Evolutionary conservation across 257 asterid species (phyloP), one percentile per base, ranked within the genome.

Genomic region (Vinca minor): DNA sequence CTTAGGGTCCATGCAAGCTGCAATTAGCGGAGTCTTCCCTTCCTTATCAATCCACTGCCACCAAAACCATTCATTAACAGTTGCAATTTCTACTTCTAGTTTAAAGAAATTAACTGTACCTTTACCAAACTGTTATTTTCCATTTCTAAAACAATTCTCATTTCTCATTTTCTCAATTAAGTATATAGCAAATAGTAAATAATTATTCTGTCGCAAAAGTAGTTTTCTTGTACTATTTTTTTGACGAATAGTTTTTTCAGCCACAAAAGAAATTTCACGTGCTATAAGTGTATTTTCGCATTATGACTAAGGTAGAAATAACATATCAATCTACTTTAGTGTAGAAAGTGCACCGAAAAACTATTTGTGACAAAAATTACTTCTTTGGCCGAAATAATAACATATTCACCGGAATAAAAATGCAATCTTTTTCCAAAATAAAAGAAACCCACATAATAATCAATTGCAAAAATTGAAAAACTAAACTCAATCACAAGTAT

Each of bases 1-100:
- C 78, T 68, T 67, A 0, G 79, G 87, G 66, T 82, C 83, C 92
- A 84, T 83, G 77, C 97, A 85, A 56, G 99, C 97, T 47, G 71
- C 81, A 62, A 87, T 82, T 56, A 93, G 67, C 0, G 99, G 97
- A 20, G 99, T 89, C 86, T 87, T 93, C 73, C 91, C 92, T 79
- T 86, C 95, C 28, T 58, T 81, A 74, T 93, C 96, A 35, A 76
- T 68, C 97, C 98, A 93, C 98, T 93, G 85, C 74, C 69, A 59
- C 64, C 28, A 62, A 48, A 48, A 12, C 21, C 20, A 63, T 13
- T 35, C 14, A 17, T 8, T 56, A 56, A 56, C 15, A n/a, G 42
- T 56, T 20, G 10, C 25, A 56, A 56, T 29, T 15, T n/a, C n/a
- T n/a, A n/a, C n/a, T n/a, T 55, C 25, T 31, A 29, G 12, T 17